Evolutionary conservation across 108 stramenopile genomes (phyloP), one percentile per base, ranked within the genome.

Genomic region (Cyclotella sp.): DNA sequence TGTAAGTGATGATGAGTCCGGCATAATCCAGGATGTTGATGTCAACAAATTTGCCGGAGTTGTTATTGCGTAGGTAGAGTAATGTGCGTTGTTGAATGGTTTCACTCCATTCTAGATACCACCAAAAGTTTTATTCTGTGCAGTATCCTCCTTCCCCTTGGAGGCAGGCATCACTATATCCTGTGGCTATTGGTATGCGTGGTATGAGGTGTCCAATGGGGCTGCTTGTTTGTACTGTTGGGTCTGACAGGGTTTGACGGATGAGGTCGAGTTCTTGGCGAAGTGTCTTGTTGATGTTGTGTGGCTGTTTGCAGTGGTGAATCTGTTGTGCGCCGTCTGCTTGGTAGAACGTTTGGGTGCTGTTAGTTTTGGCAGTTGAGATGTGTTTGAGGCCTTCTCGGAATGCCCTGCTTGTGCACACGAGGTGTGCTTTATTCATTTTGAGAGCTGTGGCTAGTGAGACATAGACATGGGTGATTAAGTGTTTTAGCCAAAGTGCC

Each of bases 1-100:
- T 16, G 29, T 53, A 73, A 29, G 39, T 73, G 62, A 73, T 73
- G 27, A 73, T 57, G 19, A 62, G 12, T 0, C 45, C 21, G 16
- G 71, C 71, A 72, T 61, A 72, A 14, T 72, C 71, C 5, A 71
- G 22, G 13, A 40, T 43, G 41, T 71, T 71, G 41, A 71, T 71
- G 21, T 34, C 55, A 22, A 72, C 64, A 11, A 53, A 15, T 0
- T 53, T 34, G 4, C 63, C 73, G 30, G 39, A 14, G 9, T 40
- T 41, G 7, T 44, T 26, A 14, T 57, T 43, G 18, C 16, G 34
- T 6, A 57, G 27, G 22, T 27, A 57, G 6, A 39, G 54, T 18
- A 70, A 21, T 0, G 69, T 70, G 21, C 40, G 39, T 6, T 26
- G 14, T 7, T 28, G 54, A 12, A 70, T 43, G n/a, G 57, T 55